Base-by-base conservation (phyloP, 1,139 yeast genomes). In the Zygosaccharomyces pseudobailii region DNA sequence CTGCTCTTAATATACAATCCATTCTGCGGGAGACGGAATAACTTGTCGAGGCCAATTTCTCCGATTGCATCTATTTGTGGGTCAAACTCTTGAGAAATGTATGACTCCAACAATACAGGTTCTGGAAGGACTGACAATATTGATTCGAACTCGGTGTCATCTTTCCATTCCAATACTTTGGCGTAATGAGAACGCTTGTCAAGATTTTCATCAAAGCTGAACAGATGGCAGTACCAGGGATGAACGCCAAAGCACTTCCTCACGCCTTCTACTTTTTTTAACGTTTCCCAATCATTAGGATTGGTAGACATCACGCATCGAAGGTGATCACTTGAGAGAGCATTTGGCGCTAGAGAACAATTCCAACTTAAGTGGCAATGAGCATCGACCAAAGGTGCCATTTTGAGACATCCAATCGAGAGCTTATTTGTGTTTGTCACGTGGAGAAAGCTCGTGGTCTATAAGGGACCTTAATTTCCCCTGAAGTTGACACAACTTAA, bases 211-310 rank as follows among this genome's bases (percentile, higher is more conserved):
- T 55, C 59, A 6, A 66, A 55, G 7, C 78, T 70, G 53, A 80
- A 82, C 27, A 83, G 57, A 65, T 90, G 95, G 2, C 80, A 68
- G 59, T 78, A 88, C 97, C 97, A 90, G 0, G 97, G 97, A 64
- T 92, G 97, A 4, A 87, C 72, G 0, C 97, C 98, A 62, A 82
- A 83, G 45, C 83, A 80, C 0, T 37, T 44, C n/a, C 92, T 84
- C 25, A 63, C 63, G 1, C 54, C 53, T 3, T 58, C 55, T 28
- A 76, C 50, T 6, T 49, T 41, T 43, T 68, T 67, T 20, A 78
- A 63, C 46, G 69, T 56, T 6, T 65, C 62, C 43, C 74, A 55
- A 59, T 83, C 88, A 22, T 68, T 61, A 49, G 72, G 76, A 57
- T 79, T 79, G 1, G 85, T 80, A 23, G 84, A 72, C 89, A 84